phyloP scores from a whole-genome alignment of 78 protist genomes.

The Dictyostelium capitatum region DNA sequence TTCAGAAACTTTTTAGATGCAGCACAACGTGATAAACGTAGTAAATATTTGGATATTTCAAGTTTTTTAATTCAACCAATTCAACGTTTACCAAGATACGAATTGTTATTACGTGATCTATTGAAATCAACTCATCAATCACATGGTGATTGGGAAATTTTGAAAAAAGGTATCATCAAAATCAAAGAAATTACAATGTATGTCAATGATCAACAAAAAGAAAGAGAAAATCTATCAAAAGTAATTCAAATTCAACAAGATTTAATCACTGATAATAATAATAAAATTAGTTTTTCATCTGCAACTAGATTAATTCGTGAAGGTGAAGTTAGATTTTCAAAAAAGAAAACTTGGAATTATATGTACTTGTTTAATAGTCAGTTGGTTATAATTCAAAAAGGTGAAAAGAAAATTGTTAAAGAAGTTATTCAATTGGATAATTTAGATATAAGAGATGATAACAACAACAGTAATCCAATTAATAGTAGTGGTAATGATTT shows the following conservation, averaged over 20 bases:
- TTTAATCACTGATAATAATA: not conserved
- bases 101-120: slow-evolving; percentile 15
- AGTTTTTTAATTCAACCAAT: slow-evolving; percentile 37
- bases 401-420: slow-evolving; percentile 1
- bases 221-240: slow-evolving; percentile 24
- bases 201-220: slow-evolving; percentile 50
- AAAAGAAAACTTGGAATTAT: slow-evolving; percentile 42
- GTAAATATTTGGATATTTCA: slow-evolving; percentile 45
- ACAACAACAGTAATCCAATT: not conserved
- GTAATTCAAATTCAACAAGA: slow-evolving; percentile 52
- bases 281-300: slow-evolving; percentile 10
- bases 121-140: not conserved
- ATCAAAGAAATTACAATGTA: slow-evolving; percentile 46
- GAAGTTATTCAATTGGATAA: slow-evolving; percentile 37
- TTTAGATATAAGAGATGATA: slow-evolving; percentile 6
- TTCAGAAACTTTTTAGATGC: slow-evolving; percentile 44
- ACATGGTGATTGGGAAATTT: slow-evolving; percentile 13
- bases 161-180: slow-evolving; percentile 1
- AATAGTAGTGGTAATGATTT: not conserved
- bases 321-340: slow-evolving; percentile 21
- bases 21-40: slow-evolving; percentile 41
- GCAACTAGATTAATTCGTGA: slow-evolving; percentile 22
- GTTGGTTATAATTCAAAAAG: slow-evolving; percentile 25
- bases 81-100: slow-evolving; percentile 54
- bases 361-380: slow-evolving; percentile 37